Percentiles rank a stretch among this genome's conserved stretches.
These are phyloP conservation scores for Brassica nigra DNA, from an alignment of 345 rosid species.

Conservation along the genomic window DNA sequence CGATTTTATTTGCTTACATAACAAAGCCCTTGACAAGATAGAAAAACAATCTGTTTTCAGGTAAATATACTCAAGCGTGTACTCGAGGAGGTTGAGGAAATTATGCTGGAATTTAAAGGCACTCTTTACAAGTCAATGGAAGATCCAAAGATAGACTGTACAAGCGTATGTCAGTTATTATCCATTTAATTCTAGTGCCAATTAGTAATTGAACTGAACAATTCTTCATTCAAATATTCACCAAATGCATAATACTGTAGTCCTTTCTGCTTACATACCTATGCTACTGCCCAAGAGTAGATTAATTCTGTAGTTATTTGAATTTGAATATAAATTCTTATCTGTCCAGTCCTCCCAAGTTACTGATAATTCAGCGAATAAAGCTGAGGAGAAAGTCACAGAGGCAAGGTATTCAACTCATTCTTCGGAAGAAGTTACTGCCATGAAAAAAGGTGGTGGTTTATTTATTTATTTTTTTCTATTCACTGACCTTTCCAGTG, in stretches of 20 bases:
- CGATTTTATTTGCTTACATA: background rate
- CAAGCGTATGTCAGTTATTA: conserved; percentile 59
- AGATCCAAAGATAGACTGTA: conserved; percentile 88
- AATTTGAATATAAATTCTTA: conserved; percentile 28
- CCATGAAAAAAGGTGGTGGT: conserved; percentile 79
- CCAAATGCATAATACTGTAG: conserved; percentile 4
- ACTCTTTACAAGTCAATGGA: conserved; percentile 93
- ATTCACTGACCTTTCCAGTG: conserved; percentile 4
- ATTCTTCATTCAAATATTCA: background rate
- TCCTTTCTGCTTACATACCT: background rate
- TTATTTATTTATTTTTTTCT: conserved; percentile 2
- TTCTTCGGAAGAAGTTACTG: conserved; percentile 96
- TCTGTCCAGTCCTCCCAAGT: conserved; percentile 85
- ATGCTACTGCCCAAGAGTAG: background rate
- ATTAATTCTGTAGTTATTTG: conserved; percentile 20
- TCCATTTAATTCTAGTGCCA: conserved; percentile 4
- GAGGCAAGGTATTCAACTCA: conserved; percentile 85
- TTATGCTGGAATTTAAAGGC: conserved; percentile 95
- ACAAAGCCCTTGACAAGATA: conserved; percentile 23
- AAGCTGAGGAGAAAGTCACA: conserved; percentile 74
- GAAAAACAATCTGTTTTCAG: conserved; percentile 50
- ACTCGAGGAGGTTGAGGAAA: conserved; percentile 97
- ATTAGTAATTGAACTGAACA: conserved; percentile 14
- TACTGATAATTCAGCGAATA: conserved; percentile 60
- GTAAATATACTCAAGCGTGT: conserved; percentile 93